Conservation (phyloP, 2,329 filamentous ascomycete species). For the Teratosphaeriaceae sp. region DNA sequence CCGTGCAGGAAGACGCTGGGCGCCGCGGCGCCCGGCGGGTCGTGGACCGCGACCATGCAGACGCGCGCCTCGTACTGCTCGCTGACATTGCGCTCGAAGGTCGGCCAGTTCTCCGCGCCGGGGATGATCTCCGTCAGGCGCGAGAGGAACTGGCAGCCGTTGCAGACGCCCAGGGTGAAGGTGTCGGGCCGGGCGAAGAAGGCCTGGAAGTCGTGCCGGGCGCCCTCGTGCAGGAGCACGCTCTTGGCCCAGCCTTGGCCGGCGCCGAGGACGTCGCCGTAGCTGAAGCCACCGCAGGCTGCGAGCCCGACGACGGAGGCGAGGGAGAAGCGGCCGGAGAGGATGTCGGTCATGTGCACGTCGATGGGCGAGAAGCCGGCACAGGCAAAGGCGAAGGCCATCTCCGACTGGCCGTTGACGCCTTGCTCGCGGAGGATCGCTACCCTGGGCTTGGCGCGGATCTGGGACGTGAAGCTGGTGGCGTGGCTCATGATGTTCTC, state of each 20-base stretch:
- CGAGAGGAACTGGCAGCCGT: slow-evolving; percentile 92
- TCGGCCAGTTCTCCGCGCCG: slow-evolving; percentile 74
- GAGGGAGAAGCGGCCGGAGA: slow-evolving; percentile 72
- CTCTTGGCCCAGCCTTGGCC: slow-evolving; percentile 95
- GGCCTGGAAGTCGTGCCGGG: slow-evolving; percentile 67
- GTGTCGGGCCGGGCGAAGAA: slow-evolving; percentile 89
- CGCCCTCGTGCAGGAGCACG: slow-evolving; percentile 73
- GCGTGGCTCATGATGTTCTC: slow-evolving; percentile 69
- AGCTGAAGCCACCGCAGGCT: slow-evolving; percentile 95
- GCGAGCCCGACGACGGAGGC: slow-evolving; percentile 80
- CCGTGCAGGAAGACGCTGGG: slow-evolving; percentile 84
- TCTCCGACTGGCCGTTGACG: slow-evolving; percentile 92
- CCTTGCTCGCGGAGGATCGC: slow-evolving; percentile 94
- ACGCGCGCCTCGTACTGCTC: slow-evolving; percentile 88
- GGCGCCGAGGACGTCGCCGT: slow-evolving; percentile 87
- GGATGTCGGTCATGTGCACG: slow-evolving; percentile 90
- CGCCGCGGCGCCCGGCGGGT: slow-evolving; percentile 42
- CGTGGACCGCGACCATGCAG: slow-evolving; percentile 74
- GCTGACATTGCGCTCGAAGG: slow-evolving; percentile 75
- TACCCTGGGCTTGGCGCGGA: slow-evolving; percentile 64
- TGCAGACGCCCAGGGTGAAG: slow-evolving; percentile 90
- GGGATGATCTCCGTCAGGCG: slow-evolving; percentile 78
- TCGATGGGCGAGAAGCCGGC: slow-evolving; percentile 90
- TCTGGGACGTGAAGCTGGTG: slow-evolving; percentile 53
- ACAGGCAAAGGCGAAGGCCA: slow-evolving; percentile 90